Evolutionary conservation across 345 rosid species (phyloP).

Genomic region (Rhodamnia rubescens): DNA sequence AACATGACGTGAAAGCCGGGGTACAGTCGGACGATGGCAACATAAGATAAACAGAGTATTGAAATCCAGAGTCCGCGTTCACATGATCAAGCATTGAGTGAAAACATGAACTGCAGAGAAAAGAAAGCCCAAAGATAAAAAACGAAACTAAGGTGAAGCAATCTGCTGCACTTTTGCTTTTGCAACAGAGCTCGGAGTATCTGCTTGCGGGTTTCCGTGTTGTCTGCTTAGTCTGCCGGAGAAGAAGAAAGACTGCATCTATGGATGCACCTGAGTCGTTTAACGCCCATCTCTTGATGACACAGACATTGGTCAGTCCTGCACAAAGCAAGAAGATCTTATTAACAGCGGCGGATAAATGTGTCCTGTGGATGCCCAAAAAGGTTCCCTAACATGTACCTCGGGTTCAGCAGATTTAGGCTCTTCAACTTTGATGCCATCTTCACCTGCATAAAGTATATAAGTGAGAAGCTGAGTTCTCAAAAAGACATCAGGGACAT

Average conservation of each 20-base stretch:
- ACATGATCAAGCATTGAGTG: not conserved
- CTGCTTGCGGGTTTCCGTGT: not conserved
- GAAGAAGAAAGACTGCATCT: not conserved
- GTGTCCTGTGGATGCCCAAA: not conserved
- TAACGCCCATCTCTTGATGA: not conserved
- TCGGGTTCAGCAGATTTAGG: conserved; percentile 60
- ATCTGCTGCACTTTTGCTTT: not conserved
- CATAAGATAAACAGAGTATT: not conserved
- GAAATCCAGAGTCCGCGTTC: not conserved
- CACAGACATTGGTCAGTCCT: conserved; percentile 1
- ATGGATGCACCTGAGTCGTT: not conserved
- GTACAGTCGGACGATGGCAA: not conserved
- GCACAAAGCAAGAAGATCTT: not conserved
- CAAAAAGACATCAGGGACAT: not conserved
- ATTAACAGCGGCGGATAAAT: not conserved
- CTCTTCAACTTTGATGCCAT: conserved; percentile 58
- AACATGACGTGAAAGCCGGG: not conserved
- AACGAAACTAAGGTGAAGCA: not conserved
- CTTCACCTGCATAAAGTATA: conserved; percentile 51
- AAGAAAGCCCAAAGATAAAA: not conserved
- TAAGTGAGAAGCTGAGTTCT: not conserved
- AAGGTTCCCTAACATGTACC: conserved; percentile 15
- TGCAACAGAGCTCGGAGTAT: not conserved
- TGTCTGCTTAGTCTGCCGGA: not conserved
- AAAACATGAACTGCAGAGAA: not conserved